A percentile compares a stretch with the other conserved stretches of the same genome.
Conservation (phyloP, 495 filamentous ascomycete species). For the Penicillium waksmanii region DNA sequence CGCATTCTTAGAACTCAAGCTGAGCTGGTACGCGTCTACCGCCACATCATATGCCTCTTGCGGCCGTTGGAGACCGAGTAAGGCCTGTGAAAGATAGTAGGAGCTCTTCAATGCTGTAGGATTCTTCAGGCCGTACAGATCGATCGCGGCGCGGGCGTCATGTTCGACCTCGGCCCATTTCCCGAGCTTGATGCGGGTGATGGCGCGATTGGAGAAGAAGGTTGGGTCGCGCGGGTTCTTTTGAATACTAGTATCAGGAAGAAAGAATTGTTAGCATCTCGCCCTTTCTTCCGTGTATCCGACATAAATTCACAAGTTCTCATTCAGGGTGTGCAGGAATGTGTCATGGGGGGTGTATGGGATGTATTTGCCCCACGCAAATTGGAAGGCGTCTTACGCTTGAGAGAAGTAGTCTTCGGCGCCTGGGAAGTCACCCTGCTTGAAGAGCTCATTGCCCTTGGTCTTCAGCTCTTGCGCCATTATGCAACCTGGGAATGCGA, state of each 20-base stretch:
- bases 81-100: slow-evolving; percentile 82
- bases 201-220: slow-evolving; percentile 83
- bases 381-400: slow-evolving; percentile 61
- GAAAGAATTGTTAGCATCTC: slow-evolving; percentile 1
- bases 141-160: slow-evolving; percentile 76
- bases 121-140: slow-evolving; percentile 59
- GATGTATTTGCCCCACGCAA: neutral
- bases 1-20: slow-evolving; percentile 59
- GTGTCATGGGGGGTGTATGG: neutral
- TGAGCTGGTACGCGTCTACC: slow-evolving; percentile 72
- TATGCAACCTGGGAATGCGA: slow-evolving; percentile 2
- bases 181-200: slow-evolving; percentile 74
- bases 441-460: slow-evolving; percentile 58
- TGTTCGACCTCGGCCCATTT: slow-evolving; percentile 75
- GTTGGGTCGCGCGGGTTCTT: slow-evolving; percentile 52
- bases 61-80: slow-evolving; percentile 72
- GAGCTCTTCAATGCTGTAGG: slow-evolving; percentile 70
- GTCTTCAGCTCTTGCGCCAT: slow-evolving; percentile 51
- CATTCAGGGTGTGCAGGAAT: neutral
- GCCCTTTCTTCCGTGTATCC: too few relatives aligned
- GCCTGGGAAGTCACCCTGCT: slow-evolving; percentile 67
- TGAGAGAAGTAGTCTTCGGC: slow-evolving; percentile 84
- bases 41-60: slow-evolving; percentile 76
- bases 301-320: too few relatives aligned
- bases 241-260: slow-evolving; percentile 41